These are phyloP conservation scores for Kalmanozyma brasiliensis DNA, from an alignment of 1,284 basidiomycete genomes.

Conservation along the genomic window DNA sequence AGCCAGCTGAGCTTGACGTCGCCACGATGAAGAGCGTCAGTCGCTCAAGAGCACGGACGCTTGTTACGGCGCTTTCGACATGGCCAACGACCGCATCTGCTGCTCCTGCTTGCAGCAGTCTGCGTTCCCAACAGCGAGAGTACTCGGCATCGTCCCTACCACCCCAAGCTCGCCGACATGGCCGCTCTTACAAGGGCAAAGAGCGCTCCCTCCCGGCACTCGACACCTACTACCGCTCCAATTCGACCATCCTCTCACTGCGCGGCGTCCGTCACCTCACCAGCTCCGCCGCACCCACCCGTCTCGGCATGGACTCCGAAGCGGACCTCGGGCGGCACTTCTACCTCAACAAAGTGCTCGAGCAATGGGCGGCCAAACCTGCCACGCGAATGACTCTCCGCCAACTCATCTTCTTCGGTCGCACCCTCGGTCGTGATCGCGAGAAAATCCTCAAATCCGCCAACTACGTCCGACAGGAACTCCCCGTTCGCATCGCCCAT, in stretches of 20 bases:
- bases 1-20: not conserved
- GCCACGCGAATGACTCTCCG: slow-evolving; percentile 80
- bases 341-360: slow-evolving; percentile 85
- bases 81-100: not conserved
- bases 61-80: not conserved
- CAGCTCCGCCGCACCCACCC: slow-evolving; percentile 7
- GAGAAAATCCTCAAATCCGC: slow-evolving; percentile 72
- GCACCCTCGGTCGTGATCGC: slow-evolving; percentile 50
- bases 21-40: slow-evolving; percentile 10
- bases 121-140: not conserved
- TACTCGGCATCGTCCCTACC: slow-evolving; percentile 14
- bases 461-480: slow-evolving; percentile 87
- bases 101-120: too few species aligned
- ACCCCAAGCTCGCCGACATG: not conserved
- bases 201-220: slow-evolving; percentile 5
- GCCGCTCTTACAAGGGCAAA: slow-evolving; percentile 18
- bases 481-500: slow-evolving; percentile 88
- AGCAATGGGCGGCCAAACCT: slow-evolving; percentile 80
- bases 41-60: not conserved
- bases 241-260: too few species aligned
- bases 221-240: not conserved
- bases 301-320: slow-evolving; percentile 34
- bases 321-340: slow-evolving; percentile 73
- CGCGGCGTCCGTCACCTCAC: slow-evolving; percentile 20
- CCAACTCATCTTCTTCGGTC: slow-evolving; percentile 75